phyloP scores from a whole-genome alignment of 2,329 filamentous ascomycete species.

The Tolypocladium ophioglossoides region DNA sequence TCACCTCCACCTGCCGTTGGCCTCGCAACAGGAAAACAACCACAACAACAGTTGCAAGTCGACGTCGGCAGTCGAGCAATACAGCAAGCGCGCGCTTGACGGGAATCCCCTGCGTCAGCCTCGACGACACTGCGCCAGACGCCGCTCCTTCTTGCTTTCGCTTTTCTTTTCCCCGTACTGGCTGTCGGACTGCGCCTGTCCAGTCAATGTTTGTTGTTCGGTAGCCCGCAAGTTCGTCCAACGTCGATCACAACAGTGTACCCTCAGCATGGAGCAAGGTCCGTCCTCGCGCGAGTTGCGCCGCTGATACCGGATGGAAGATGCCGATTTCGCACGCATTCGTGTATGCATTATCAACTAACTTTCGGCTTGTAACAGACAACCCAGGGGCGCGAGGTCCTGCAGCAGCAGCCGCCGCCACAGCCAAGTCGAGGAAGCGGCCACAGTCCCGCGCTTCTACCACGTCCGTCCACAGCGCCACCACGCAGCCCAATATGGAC shows the following conservation, averaged over 20 bases:
- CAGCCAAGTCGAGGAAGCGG: constrained; percentile 35
- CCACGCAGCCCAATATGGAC: constrained; percentile 41
- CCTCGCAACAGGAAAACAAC: constrained; percentile 33
- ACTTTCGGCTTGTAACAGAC: constrained; percentile 9
- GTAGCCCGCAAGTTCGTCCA: constrained; percentile 17
- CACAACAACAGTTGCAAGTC: constrained; percentile 24
- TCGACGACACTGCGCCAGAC: constrained; percentile 4
- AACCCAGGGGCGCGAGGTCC: constrained; percentile 16
- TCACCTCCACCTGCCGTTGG: constrained; percentile 25
- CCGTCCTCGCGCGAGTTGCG: constrained; percentile 12
- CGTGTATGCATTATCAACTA: not conserved
- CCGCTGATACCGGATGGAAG: not conserved
- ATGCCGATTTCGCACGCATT: not conserved
- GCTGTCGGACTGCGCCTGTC: constrained; percentile 5
- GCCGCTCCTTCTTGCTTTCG: not conserved
- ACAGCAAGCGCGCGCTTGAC: constrained; percentile 17
- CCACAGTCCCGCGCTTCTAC: constrained; percentile 46
- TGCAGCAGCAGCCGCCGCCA: constrained; percentile 8
- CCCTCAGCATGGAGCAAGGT: constrained; percentile 26
- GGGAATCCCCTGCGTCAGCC: constrained; percentile 4
- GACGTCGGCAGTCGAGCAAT: constrained; percentile 13
- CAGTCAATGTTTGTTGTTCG: constrained; percentile 30
- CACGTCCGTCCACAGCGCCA: constrained; percentile 43
- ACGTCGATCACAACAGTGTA: constrained; percentile 17
- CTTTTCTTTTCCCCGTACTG: constrained; percentile 4